Conservation (phyloP, 2,329 filamentous ascomycete genomes). For the Colletotrichum gigasporum region DNA sequence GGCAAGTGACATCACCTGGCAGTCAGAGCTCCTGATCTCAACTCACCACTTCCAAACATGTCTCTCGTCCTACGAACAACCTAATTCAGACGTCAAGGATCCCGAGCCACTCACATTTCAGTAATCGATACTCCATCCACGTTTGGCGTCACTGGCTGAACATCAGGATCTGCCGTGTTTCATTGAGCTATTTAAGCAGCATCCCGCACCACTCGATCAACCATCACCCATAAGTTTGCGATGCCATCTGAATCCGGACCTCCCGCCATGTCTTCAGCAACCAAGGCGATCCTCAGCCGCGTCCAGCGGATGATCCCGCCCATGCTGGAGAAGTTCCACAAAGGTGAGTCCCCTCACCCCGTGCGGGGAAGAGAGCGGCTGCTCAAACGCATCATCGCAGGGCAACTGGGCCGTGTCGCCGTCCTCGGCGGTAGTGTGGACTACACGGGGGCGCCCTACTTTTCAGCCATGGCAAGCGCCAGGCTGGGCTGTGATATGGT, state of each 20-base stretch:
- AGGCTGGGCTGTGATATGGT: conserved; percentile 92
- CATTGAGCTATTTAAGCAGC: not conserved
- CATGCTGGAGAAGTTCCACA: conserved; percentile 95
- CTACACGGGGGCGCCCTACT: conserved; percentile 97
- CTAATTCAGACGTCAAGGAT: not conserved
- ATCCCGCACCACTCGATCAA: not conserved
- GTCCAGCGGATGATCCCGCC: conserved; percentile 92
- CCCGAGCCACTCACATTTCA: not conserved
- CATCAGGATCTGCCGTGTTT: not conserved
- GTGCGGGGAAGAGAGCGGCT: too few species aligned
- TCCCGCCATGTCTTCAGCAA: conserved; percentile 70
- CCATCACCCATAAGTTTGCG: not conserved
- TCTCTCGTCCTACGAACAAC: not conserved
- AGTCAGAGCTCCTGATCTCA: conserved; percentile 19
- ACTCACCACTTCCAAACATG: not conserved
- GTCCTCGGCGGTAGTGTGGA: conserved; percentile 96
- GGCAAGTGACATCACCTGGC: conserved; percentile 25
- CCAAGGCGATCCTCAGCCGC: conserved; percentile 80
- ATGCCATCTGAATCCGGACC: conserved; percentile 30
- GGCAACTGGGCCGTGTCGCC: conserved; percentile 89
- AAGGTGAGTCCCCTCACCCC: conserved; percentile 71
- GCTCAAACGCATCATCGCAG: conserved; percentile 53
- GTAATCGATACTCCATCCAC: not conserved
- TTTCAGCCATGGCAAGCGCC: conserved; percentile 96
- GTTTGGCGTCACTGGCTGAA: not conserved